phyloP scores from a whole-genome alignment of 345 rosid genomes.

The Murraya paniculata region DNA sequence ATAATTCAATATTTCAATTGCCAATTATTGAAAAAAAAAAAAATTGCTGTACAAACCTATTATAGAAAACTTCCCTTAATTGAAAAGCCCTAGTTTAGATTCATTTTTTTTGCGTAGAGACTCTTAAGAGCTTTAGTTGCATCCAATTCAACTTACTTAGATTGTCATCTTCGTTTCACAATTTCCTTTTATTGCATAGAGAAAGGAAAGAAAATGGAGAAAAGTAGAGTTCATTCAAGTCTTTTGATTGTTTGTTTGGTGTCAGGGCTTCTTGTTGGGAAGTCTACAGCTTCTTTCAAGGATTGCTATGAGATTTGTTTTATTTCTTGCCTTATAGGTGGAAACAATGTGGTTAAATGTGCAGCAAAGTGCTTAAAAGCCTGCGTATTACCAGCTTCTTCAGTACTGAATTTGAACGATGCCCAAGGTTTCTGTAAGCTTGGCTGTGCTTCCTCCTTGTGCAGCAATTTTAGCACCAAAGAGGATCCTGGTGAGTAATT shows the following conservation, averaged over 20 bases:
- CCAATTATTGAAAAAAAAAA: not conserved
- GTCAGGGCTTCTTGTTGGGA: conserved; percentile 3
- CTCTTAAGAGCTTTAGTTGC: too few species aligned
- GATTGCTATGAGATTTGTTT: conserved; percentile 31
- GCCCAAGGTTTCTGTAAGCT: conserved; percentile 25
- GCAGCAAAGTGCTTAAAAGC: conserved; percentile 26
- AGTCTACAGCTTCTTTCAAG: too few species aligned
- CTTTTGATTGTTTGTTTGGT: conserved; percentile 17
- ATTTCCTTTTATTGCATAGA: too few species aligned
- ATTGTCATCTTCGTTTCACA: too few species aligned
- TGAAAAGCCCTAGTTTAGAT: too few species aligned
- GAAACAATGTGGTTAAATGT: not conserved
- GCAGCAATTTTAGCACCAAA: conserved; percentile 27
- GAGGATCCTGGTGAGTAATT: conserved; percentile 21
- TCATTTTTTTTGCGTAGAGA: too few species aligned
- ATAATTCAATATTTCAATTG: not conserved
- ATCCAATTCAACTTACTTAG: too few species aligned
- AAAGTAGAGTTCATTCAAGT: not conserved
- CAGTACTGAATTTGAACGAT: not conserved
- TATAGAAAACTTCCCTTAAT: too few species aligned
- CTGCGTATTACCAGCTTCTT: conserved; percentile 15
- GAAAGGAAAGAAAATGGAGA: not conserved
- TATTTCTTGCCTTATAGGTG: conserved; percentile 13
- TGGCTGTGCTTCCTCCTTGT: conserved; percentile 31
- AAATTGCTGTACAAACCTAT: not conserved